Percentiles rank a stretch among this genome's conserved stretches.
phyloP scores from a whole-genome alignment of 148 eudicot genomes.

The Simmondsia chinensis region DNA sequence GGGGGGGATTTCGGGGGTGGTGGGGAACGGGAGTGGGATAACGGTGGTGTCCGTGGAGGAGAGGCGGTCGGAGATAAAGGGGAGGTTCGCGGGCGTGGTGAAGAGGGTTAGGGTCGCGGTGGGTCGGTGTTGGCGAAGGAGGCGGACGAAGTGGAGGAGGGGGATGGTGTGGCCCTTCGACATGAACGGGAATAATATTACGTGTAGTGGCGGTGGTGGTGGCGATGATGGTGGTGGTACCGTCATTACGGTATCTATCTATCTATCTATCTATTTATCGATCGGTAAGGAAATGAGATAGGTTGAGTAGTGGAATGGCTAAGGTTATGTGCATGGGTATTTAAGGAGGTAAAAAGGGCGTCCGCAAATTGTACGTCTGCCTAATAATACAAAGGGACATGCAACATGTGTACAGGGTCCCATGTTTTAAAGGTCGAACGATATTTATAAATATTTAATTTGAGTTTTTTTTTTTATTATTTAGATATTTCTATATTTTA shows the following conservation, averaged over 20 bases:
- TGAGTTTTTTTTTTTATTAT: no score
- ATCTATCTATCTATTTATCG: no score
- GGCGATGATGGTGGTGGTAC: background rate
- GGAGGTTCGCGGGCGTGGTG: conserved; percentile 52
- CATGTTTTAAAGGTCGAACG: no score
- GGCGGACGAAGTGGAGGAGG: conserved; percentile 47
- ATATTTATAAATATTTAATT: no score
- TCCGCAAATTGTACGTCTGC: no score
- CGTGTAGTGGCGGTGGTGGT: conserved; percentile 13
- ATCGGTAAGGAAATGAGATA: no score
- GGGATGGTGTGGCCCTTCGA: conserved; percentile 85
- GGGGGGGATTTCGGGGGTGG: conserved; percentile 11
- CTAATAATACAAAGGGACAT: no score
- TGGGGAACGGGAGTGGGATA: conserved; percentile 40
- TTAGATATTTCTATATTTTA: no score
- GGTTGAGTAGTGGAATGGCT: no score
- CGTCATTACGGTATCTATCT: background rate
- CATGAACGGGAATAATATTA: conserved; percentile 71
- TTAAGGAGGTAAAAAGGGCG: no score
- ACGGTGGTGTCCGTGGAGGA: conserved; percentile 12
- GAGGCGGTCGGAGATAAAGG: conserved; percentile 40
- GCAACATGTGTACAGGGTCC: no score
- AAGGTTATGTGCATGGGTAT: no score
- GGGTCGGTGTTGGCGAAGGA: conserved; percentile 38
- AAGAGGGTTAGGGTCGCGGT: conserved; percentile 37